Evolutionary conservation across 352 stramenopile species (phyloP), one percentile per base, ranked within the genome.

Genomic region (Globisporangium nunn): DNA sequence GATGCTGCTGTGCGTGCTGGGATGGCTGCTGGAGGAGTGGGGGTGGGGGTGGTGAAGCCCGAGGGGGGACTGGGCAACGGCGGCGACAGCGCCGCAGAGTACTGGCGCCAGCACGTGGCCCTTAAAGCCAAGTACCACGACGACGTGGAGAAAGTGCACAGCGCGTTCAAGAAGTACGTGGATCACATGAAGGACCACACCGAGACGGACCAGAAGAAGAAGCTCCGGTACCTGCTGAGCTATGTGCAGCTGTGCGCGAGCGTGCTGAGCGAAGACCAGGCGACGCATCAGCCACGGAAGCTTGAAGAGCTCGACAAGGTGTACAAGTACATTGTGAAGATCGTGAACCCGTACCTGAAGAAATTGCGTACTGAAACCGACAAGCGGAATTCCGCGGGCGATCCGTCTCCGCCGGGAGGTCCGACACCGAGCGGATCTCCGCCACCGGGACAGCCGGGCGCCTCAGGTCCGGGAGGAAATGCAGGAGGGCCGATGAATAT

Each of bases 251-350:
- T 93, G 5, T 93, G 82, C 41, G 82, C 78, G 17, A 88, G 64
- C 37, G 81, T 93, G 46, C 46, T 93, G 59, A 88, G 76, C 44
- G 82, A 93, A 58, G 78, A 93, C 67, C 82, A 86, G 62, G 62
- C 76, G 28, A 86, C 80, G 40, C 68, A 87, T 46, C 68, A 72
- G 40, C 74, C 82, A 17, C 82, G 82, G n/a, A 86, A 87, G 60
- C 70, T 93, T 12, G 80, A 91, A 31, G 82, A 93, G 63, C 70
- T 93, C 30, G 82, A 91, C 68, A 93, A 89, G 68, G 82, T 93
- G 48, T 91, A 88, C 73, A 93, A 93, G 73, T 93, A 93, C 75
- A 89, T 93, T 56, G 77, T 93, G 35, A 90, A 90, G 58, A 93
- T 93, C 53, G 82, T 93, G 50, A 87, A 89, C 54, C 82, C 82